Evolutionary conservation across 495 filamentous ascomycete genomes (phyloP).

Genomic region (Pseudomonodictys pantanalensis): DNA sequence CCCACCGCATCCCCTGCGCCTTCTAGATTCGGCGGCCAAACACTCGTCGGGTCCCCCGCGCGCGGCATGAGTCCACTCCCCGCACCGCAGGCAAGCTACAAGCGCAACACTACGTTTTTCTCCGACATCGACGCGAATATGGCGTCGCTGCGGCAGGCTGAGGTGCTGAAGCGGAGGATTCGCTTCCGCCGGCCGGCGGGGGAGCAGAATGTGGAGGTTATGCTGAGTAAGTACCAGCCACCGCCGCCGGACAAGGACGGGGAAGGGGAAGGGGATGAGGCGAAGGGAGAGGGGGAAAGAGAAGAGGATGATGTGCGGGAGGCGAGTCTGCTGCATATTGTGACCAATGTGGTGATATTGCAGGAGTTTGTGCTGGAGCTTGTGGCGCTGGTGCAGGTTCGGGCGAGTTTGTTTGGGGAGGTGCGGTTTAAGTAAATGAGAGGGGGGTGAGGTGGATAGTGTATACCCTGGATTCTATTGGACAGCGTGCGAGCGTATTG

Average conservation of each 20-base stretch:
- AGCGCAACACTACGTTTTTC: conserved; percentile 26
- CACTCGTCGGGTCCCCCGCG: conserved; percentile 15
- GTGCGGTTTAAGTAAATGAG: conserved; percentile 61
- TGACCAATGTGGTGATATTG: conserved; percentile 74
- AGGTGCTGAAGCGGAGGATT: conserved; percentile 23
- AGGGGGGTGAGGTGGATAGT: too few relatives aligned
- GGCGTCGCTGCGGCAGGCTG: conserved; percentile 8
- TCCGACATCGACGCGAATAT: conserved; percentile 26
- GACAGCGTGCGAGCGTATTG: too few relatives aligned
- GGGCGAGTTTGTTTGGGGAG: conserved; percentile 83
- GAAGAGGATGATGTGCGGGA: conserved; percentile 34
- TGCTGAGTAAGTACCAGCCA: conserved; percentile 21
- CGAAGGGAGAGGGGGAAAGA: background rate
- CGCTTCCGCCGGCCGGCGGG: conserved; percentile 11
- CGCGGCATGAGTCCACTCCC: conserved; percentile 19
- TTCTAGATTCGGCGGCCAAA: conserved; percentile 21
- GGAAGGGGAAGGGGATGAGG: conserved; percentile 5
- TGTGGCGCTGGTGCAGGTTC: conserved; percentile 78
- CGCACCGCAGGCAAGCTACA: conserved; percentile 13
- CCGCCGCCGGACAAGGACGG: conserved; percentile 13
- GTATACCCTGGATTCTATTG: too few relatives aligned
- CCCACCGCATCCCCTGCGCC: conserved; percentile 24
- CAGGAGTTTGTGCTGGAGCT: conserved; percentile 89
- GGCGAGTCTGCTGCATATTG: conserved; percentile 76
- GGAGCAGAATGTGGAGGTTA: conserved; percentile 17